Base-by-base conservation (phyloP, 371 early-diverging fungal genomes). In the Apophysomyces sp. region DNA sequence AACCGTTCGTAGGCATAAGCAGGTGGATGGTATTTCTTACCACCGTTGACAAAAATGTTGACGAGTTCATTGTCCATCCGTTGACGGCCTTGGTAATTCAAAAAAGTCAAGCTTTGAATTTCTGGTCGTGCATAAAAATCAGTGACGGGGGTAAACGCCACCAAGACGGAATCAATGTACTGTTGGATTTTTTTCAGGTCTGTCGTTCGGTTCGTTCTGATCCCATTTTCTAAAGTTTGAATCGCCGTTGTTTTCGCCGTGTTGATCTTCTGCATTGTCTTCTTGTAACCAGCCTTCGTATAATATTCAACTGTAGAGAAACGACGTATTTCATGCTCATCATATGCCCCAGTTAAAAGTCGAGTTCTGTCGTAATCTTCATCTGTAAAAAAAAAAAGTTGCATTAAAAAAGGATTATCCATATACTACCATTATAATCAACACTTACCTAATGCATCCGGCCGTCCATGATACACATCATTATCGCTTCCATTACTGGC, bases 81-180 rank as follows among this genome's bases (percentile, higher is more conserved):
- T 49, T 66, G 61, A 4, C 37, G 26, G n/a, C 57, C 57, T 55
- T 57, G 16, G 27, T 66, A 66, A 13, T 60, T 60, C 26, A 52
- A 21, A 44, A 66, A 57, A 9, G 26, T 28, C 49, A 44, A 26
- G 4, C 11, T 8, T 26, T 44, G 24, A 8, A 44, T 44, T 18
- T 1, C 6, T 21, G 0, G 0, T 44, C 21, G 49, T 5, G 18
- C 27, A 44, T 21, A 21, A 8, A 44, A 44, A 44, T n/a, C 49
- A 18, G 21, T 44, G 4, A 21, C 3, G n/a, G 3, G 9, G 9
- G 27, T 3, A 5, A 26, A 18, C 9, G 5, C 1, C 2, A 9
- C 5, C 49, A 44, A 21, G 3, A 21, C 21, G n/a, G 49, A 44
- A 5, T 3, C 24, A 18, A 44, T 44, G 11, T 7, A 44, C 11